Percentiles rank a stretch among this genome's conserved stretches.
These are phyloP conservation scores for Blakeslea trispora DNA, from an alignment of 371 early-diverging fungal species.

Conservation along the genomic window DNA sequence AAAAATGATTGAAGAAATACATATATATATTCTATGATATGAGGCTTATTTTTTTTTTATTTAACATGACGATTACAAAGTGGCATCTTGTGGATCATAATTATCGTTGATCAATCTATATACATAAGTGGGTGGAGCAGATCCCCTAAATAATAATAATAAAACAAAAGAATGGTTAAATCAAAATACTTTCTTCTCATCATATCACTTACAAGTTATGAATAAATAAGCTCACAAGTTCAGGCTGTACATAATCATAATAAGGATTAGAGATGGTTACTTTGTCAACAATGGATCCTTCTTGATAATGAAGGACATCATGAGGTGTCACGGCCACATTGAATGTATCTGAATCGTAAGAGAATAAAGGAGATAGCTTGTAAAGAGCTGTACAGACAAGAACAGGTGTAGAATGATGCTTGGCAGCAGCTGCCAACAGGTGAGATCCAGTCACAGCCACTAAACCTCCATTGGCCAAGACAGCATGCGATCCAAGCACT, in stretches of 20 bases:
- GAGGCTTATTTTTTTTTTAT: not conserved
- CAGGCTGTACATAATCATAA: constrained; percentile 91
- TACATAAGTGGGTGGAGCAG: constrained; percentile 54
- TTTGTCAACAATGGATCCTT: constrained; percentile 76
- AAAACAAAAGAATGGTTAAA: no score
- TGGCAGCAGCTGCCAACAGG: constrained; percentile 88
- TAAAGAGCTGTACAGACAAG: constrained; percentile 85
- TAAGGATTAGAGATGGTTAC: constrained; percentile 83
- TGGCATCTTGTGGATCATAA: constrained; percentile 62
- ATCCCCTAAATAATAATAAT: constrained; percentile 27
- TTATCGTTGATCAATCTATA: constrained; percentile 76
- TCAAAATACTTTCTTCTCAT: no score
- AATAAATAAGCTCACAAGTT: constrained; percentile 85
- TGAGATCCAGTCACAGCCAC: constrained; percentile 85
- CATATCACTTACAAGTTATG: constrained; percentile 80
- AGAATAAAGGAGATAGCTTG: constrained; percentile 86
- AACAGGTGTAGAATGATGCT: constrained; percentile 88
- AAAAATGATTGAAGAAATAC: no score
- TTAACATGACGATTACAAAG: constrained; percentile 8
- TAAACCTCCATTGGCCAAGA: constrained; percentile 92
- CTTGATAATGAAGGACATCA: constrained; percentile 76
- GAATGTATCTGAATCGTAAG: constrained; percentile 84
- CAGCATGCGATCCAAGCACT: constrained; percentile 91
- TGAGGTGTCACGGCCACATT: constrained; percentile 81
- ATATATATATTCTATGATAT: no score